Evolutionary conservation across 106 monocot species (phyloP).

Genomic region (Dioscorea dumetorum): DNA sequence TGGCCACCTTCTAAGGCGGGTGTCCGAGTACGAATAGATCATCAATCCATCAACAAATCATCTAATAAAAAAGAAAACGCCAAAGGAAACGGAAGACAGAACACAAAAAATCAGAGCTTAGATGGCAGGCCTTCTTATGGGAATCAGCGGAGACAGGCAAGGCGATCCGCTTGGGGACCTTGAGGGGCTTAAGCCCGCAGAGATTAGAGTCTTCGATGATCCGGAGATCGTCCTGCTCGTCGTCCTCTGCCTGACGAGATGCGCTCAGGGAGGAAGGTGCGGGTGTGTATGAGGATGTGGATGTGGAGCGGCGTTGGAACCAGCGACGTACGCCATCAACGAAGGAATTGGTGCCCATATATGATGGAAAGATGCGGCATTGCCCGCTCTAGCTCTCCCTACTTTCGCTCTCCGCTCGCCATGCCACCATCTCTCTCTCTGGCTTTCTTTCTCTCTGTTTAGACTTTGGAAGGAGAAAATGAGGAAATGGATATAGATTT

Average conservation of each 20-base stretch:
- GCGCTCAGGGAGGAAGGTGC: neutral
- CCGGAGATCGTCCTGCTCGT: constrained; percentile 7
- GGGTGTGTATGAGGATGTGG: neutral
- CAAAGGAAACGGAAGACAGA: neutral
- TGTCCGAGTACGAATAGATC: no score
- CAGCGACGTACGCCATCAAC: constrained; percentile 55
- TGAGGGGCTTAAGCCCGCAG: constrained; percentile 20
- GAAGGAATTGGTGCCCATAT: constrained; percentile 2
- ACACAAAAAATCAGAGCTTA: no score
- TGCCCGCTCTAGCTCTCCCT: no score
- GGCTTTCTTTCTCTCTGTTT: no score
- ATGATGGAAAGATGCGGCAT: no score
- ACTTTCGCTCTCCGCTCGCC: no score
- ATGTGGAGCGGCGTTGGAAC: constrained; percentile 37
- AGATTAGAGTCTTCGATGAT: constrained; percentile 26
- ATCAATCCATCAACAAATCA: no score
- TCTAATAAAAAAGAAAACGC: neutral
- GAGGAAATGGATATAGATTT: no score
- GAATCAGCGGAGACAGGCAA: neutral
- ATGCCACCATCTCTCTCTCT: no score
- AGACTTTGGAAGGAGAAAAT: no score
- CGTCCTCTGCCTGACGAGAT: neutral
- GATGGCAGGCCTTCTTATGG: neutral
- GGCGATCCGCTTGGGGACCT: constrained; percentile 39
- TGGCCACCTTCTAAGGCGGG: no score